A percentile compares a stretch with the other conserved stretches of the same genome.
phyloP scores from a whole-genome alignment of 1,139 yeast genomes.

The Casaregolazyma lundiana region DNA sequence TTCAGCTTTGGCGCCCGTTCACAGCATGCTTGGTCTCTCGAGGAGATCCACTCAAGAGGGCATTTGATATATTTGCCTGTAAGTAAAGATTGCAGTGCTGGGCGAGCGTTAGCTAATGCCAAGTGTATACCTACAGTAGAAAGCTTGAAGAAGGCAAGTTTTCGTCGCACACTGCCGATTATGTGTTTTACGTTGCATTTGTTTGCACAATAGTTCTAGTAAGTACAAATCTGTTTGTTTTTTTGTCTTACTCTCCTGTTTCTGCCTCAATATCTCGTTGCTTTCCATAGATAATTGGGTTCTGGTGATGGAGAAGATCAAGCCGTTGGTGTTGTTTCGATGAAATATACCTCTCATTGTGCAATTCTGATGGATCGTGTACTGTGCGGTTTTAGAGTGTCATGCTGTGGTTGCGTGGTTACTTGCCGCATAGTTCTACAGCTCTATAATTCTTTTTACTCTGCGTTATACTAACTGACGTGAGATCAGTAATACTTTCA shows the following conservation, averaged over 20 bases:
- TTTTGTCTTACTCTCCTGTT: constrained; percentile 27
- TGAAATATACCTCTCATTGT: constrained; percentile 27
- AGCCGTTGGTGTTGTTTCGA: constrained; percentile 21
- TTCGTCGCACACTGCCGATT: constrained; percentile 27
- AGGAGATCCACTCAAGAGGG: constrained; percentile 27
- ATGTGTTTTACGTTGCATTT: constrained; percentile 31
- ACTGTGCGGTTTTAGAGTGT: constrained; percentile 8
- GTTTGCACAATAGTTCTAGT: constrained; percentile 30
- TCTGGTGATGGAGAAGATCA: constrained; percentile 35
- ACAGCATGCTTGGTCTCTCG: constrained; percentile 31
- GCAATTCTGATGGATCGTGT: constrained; percentile 28
- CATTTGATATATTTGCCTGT: constrained; percentile 31
- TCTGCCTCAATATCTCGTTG: constrained; percentile 29
- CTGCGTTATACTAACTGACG: not conserved
- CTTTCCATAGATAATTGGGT: constrained; percentile 30
- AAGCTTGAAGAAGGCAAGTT: constrained; percentile 32
- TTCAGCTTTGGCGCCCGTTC: constrained; percentile 35
- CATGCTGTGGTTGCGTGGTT: constrained; percentile 12
- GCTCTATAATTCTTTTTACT: not conserved
- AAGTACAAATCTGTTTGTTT: constrained; percentile 19
- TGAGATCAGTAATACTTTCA: constrained; percentile 14
- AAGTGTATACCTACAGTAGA: constrained; percentile 32
- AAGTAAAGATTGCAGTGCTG: constrained; percentile 16
- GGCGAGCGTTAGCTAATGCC: not conserved
- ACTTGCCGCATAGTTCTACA: constrained; percentile 8